phyloP scores from a whole-genome alignment of 2,329 filamentous ascomycete species.

The Fusarium drepaniforme region DNA sequence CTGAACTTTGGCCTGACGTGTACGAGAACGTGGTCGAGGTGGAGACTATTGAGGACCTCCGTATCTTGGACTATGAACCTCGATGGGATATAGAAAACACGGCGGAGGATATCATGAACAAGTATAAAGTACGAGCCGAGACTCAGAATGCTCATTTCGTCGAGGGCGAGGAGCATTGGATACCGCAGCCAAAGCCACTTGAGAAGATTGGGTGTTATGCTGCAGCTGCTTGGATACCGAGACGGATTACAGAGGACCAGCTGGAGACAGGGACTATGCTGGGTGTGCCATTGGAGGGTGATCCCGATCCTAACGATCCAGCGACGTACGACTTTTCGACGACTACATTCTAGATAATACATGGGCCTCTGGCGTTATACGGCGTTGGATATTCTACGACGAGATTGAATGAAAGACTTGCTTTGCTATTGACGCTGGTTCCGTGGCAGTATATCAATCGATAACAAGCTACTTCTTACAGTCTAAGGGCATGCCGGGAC shows the following conservation, averaged over 20 bases:
- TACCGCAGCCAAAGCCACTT: neutral
- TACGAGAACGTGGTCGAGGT: neutral
- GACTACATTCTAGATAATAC: neutral
- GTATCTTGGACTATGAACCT: neutral
- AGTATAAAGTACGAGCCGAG: neutral
- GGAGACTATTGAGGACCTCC: neutral
- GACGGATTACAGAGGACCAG: neutral
- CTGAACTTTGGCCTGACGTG: slow-evolving; percentile 3
- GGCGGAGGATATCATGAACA: neutral
- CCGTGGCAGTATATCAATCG: neutral
- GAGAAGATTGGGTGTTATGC: slow-evolving; percentile 3
- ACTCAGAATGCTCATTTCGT: neutral
- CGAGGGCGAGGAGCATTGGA: slow-evolving; percentile 5
- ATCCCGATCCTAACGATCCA: neutral
- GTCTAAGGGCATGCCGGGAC: neutral
- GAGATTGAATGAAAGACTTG: neutral
- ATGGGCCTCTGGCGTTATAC: neutral
- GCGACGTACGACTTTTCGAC: neutral
- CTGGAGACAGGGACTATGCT: neutral
- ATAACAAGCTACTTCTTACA: neutral
- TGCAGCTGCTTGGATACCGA: neutral
- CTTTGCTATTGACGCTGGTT: neutral
- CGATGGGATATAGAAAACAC: slow-evolving; percentile 4
- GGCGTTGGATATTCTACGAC: neutral
- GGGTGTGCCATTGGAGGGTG: neutral